Evolutionary conservation across 129 eudicot genomes (phyloP).

Genomic region (Glebionis coronaria): DNA sequence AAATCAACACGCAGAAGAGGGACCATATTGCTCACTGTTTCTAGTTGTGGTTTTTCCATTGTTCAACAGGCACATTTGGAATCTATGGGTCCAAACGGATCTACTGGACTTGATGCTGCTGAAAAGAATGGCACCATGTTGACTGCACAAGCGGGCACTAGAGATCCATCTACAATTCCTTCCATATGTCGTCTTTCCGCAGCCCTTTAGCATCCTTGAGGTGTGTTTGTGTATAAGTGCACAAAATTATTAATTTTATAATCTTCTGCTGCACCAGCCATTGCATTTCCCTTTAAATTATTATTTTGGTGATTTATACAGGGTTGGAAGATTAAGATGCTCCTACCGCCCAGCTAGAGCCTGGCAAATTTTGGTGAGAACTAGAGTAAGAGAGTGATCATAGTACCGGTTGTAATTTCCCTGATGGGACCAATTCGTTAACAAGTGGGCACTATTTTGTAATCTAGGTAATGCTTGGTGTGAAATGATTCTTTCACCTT

Average conservation of each 20-base stretch:
- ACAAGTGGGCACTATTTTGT: too few relatives aligned
- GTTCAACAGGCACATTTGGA: constrained; percentile 76
- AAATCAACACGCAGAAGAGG: too few relatives aligned
- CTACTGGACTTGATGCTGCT: constrained; percentile 83
- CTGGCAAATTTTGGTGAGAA: too few relatives aligned
- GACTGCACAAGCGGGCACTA: constrained; percentile 96
- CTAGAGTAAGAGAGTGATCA: too few relatives aligned
- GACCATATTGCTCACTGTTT: too few relatives aligned
- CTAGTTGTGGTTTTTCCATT: too few relatives aligned
- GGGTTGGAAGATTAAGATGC: constrained; percentile 87
- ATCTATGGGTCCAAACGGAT: constrained; percentile 75
- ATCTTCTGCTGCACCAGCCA: constrained; percentile 1
- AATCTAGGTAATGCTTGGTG: too few relatives aligned
- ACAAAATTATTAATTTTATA: not conserved
- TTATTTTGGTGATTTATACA: constrained; percentile 20
- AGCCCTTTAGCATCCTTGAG: constrained; percentile 90
- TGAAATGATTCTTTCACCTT: too few relatives aligned
- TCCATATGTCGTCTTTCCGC: constrained; percentile 95
- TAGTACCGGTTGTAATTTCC: too few relatives aligned
- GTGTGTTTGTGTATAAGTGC: constrained; percentile 29
- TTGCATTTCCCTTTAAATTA: not conserved
- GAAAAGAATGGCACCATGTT: constrained; percentile 84
- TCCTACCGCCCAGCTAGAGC: too few relatives aligned
- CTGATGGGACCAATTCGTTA: too few relatives aligned
- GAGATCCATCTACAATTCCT: constrained; percentile 98